Evolutionary conservation across 2,329 filamentous ascomycete genomes (phyloP), one percentile per base, ranked within the genome.

Genomic region (Microcyclospora tardicrescens): DNA sequence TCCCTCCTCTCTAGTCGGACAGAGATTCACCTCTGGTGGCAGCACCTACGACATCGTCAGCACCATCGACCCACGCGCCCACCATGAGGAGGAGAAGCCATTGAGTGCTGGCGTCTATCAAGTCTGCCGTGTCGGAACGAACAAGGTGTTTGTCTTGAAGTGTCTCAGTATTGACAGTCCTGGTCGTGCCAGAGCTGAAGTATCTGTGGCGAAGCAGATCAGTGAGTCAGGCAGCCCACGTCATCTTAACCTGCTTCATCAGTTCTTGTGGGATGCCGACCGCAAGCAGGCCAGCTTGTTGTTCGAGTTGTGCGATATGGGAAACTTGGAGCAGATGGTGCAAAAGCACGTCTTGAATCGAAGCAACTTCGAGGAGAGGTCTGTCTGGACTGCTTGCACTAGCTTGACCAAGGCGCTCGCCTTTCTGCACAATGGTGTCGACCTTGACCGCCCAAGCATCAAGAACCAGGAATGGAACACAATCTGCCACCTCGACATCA

Each of bases 351-450:
- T 36, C 10, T n/a, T n/a, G 12, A 10, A n/a, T 5, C 12, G 14
- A 5, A 32, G 14, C 12, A 32, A 5, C 12, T n/a, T 32, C 6
- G 33, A 35, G 2, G 48, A 50, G 31, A 11, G 14, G 2, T 43
- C 43, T 28, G 33, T 42, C 9, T 50, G 48, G 48, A 42, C 47
- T 39, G 32, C 43, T 16, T 36, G 51, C 8, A 37, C 36, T 5
- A 34, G 43, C 12, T 12, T 50, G 10, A 33, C 36, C 3, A 38
- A 37, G 14, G 48, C 47, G 2, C 37, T 52, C 6, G 31, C 13
- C 28, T 42, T 45, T 27, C 36, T 36, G 81, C 49, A 52, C 34
- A 41, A 45, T 28, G 49, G 49, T 9, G 16, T 43, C 29, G 29
- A 35, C 16, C 28, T 32, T 6, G 28, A 35, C 15, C n/a, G 33